Base-by-base conservation (phyloP, 345 rosid genomes). In the Citrus sp. region DNA sequence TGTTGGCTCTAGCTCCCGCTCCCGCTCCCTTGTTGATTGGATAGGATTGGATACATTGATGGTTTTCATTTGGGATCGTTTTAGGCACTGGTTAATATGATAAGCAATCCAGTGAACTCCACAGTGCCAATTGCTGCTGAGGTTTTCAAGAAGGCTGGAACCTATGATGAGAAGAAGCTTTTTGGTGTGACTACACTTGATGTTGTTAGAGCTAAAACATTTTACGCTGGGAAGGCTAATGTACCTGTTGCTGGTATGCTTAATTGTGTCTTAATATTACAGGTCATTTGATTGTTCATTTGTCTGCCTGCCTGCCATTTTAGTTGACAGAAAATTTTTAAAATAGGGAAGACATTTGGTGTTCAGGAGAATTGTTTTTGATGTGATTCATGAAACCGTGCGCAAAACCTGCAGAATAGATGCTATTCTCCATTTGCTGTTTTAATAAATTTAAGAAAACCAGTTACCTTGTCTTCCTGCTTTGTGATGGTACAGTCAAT, bases 51-150 rank as follows among this genome's bases (percentile, higher is more conserved):
- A 46, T 13, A 46, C 51, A 46, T 46, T 46, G 30, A 14, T 64
- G 40, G 28, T 9, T 74, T 79, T 66, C 9, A n/a, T 73, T 19
- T 21, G 68, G 34, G n/a, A 32, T 78, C 58, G 40, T 35, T 27
- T 61, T 81, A 90, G 91, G 91, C 94, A 10, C 42, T 92, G 74
- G 85, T 92, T 68, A 90, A 91, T n/a, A 80, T 91, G 87, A 91
- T 92, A 49, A 89, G 95, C 82, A 91, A 92, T 79, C 95, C 97
- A 7, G 92, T 93, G 69, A 91, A 90, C 85, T 93, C 97, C 42
- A 93, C 93, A 2, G 94, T 93, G 40, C 92, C 94, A 22, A 90
- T 93, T 78, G 97, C 94, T 3, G 91, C 97, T 0, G 97, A 93
- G 84, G 88, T 93, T 40, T 89, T 90, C 80, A 89, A 91, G 85